Base-by-base conservation (phyloP, 495 filamentous ascomycete species). In the Penicillium egyptiacum region DNA sequence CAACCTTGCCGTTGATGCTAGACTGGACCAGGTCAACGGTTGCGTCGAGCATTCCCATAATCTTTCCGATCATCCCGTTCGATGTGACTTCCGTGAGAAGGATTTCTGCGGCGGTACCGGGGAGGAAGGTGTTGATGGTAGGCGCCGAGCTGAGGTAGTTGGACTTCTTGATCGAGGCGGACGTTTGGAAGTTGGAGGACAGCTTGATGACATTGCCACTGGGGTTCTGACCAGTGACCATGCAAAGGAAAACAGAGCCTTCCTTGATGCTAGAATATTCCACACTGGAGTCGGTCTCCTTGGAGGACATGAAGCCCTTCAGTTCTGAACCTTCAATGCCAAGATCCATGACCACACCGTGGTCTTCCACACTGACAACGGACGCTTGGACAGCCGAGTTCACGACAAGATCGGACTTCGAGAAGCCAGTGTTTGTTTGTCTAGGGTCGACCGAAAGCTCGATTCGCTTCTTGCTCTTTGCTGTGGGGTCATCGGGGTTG, bases 321-420 rank as follows among this genome's bases (percentile, higher is more conserved):
- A 92, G 57, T 31, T 80, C 71, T 17, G 81, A 74, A 46, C 85
- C 84, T 44, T 83, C 79, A 22, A 97, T 78, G 14, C 89, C 89
- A 39, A 98, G 75, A 63, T 96, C 90, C 92, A 98, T 96, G 51
- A 98, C 80, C 53, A 96, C 74, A 63, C 94, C 94, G 70, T 97
- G 93, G 60, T 98, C 94, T 73, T 98, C 94, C 20, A 94, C 87
- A 65, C 93, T 98, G 37, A 79, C 70, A 46, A 98, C 87, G 1
- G 91, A 88, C 19, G 92, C 92, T 78, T 97, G 96, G 19, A 97
- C 71, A 55, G 87, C 89, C 53, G 77, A 76, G 58, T 94, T 85
- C 19, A 76, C 73, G 22, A 92, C 82, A 9, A 96, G 64, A 61
- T 90, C 88, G 14, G 85, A 79, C 48, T 83, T 78, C 9, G 81